Evolutionary conservation across 306 rosid species (phyloP).

Genomic region (Gastrolobium bilobum): DNA sequence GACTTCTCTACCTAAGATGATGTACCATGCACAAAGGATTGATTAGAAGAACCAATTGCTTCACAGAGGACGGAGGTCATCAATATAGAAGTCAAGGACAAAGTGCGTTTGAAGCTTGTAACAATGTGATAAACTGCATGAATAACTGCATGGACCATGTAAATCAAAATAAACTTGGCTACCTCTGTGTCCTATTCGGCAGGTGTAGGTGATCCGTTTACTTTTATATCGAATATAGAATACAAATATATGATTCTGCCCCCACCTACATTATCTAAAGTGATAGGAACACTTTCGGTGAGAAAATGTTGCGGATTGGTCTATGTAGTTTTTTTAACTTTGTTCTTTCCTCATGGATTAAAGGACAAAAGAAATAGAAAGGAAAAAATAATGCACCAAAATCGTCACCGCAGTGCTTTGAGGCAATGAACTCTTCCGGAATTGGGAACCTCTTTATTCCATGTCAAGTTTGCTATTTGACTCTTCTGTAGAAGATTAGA

Average conservation of each 20-base stretch:
- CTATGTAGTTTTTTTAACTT: background rate
- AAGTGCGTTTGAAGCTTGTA: no score
- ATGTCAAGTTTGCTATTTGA: background rate
- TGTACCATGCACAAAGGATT: no score
- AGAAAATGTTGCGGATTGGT: background rate
- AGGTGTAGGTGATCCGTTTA: background rate
- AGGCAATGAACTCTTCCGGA: conserved; percentile 27
- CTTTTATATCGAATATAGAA: background rate
- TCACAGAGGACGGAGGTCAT: no score
- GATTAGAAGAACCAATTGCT: no score
- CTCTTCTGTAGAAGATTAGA: background rate
- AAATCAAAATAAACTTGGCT: background rate
- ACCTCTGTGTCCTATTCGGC: background rate
- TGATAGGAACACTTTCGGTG: conserved; percentile 31
- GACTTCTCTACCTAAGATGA: no score
- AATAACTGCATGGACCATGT: background rate
- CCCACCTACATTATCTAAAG: background rate
- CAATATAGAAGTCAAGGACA: no score
- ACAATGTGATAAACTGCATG: no score
- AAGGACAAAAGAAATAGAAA: background rate
- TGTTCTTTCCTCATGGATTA: background rate
- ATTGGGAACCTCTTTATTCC: background rate
- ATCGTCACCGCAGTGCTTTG: background rate
- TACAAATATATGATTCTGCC: background rate
- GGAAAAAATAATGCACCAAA: conserved; percentile 29